Evolutionary conservation across 257 asterid species (phyloP).

Genomic region (Osmanthus fragrans): DNA sequence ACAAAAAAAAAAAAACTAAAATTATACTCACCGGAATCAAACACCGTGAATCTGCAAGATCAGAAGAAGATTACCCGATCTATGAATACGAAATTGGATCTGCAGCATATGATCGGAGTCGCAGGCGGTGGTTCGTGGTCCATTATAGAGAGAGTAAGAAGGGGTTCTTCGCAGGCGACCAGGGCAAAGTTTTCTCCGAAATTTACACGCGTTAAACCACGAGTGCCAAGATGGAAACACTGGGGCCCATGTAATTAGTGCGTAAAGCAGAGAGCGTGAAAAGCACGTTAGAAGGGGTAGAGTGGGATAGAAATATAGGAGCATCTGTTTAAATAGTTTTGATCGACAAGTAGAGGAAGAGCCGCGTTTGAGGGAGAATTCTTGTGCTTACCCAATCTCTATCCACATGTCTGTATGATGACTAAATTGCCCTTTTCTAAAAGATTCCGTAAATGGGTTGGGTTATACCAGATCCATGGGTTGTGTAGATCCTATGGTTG

Average conservation of each 20-base stretch:
- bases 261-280: background rate
- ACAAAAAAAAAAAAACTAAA: background rate
- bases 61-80: slow-evolving; percentile 7
- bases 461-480: background rate
- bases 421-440: background rate
- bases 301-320: background rate
- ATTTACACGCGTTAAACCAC: slow-evolving; percentile 28
- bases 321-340: background rate
- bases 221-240: background rate
- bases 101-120: slow-evolving; percentile 31
- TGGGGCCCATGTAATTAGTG: background rate
- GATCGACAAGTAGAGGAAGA: background rate
- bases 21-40: slow-evolving; percentile 9
- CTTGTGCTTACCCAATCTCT: background rate
- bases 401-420: background rate
- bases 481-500: background rate
- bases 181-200: slow-evolving; percentile 41
- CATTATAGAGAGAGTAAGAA: slow-evolving; percentile 17
- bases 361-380: background rate
- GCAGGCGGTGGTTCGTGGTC: slow-evolving; percentile 41
- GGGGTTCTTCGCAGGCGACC: slow-evolving; percentile 25
- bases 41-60: slow-evolving; percentile 17
- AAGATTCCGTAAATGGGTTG: background rate
- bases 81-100: slow-evolving; percentile 18
- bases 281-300: background rate